Conservation (phyloP, 2,329 filamentous ascomycete genomes). For the Colletotrichum costaricense region DNA sequence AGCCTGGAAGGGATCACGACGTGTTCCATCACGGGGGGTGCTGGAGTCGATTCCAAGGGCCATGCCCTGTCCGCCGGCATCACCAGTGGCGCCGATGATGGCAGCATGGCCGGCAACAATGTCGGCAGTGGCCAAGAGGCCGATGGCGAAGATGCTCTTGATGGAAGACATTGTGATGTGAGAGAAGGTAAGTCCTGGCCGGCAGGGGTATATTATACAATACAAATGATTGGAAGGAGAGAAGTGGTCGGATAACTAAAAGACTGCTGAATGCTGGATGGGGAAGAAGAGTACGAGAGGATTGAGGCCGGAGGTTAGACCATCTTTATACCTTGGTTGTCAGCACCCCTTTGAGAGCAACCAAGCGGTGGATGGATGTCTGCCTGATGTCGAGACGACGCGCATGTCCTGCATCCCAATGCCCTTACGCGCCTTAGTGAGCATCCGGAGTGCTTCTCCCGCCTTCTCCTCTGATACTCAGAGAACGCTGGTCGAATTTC, state of each 20-base stretch:
- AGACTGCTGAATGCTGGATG: conserved; percentile 25
- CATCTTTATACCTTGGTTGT: conserved; percentile 23
- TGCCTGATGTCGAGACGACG: conserved; percentile 27
- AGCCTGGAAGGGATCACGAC: conserved; percentile 71
- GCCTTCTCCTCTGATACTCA: background rate
- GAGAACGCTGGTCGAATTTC: background rate
- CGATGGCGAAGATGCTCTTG: conserved; percentile 51
- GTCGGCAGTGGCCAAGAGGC: conserved; percentile 63
- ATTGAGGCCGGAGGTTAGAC: background rate
- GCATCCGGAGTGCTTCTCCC: background rate
- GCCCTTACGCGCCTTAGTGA: background rate
- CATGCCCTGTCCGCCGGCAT: conserved; percentile 67
- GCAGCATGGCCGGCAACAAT: conserved; percentile 71
- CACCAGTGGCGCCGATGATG: conserved; percentile 68
- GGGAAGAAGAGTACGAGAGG: background rate
- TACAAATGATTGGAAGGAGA: conserved; percentile 30
- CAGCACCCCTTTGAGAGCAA: background rate
- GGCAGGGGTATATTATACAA: conserved; percentile 34
- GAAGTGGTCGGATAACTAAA: conserved; percentile 15
- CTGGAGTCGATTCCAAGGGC: conserved; percentile 61
- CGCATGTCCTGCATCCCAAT: background rate
- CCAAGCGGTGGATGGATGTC: background rate
- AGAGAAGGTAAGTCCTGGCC: conserved; percentile 33
- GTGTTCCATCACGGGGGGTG: conserved; percentile 72
- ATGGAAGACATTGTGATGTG: conserved; percentile 43